A percentile compares a stretch with the other conserved stretches of the same genome.
Evolutionary conservation across 2,329 filamentous ascomycete genomes (phyloP).

Genomic region (Huntiella abstrusa): DNA sequence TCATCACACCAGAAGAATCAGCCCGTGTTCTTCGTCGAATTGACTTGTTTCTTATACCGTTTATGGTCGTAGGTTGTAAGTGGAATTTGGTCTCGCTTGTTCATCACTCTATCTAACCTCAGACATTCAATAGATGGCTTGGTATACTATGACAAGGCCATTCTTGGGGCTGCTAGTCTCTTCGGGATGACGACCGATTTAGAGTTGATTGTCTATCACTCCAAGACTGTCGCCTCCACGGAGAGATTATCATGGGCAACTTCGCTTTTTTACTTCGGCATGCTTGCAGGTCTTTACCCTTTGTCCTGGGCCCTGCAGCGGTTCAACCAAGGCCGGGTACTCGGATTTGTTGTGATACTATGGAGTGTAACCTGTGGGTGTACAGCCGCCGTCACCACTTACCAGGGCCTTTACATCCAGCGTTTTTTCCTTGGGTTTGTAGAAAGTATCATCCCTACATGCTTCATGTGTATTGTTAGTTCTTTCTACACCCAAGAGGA

Average conservation of each 20-base stretch:
- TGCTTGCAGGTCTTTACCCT: constrained; percentile 51
- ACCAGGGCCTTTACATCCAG: constrained; percentile 45
- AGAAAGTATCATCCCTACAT: constrained; percentile 46
- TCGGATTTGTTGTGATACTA: constrained; percentile 42
- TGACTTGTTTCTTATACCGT: constrained; percentile 46
- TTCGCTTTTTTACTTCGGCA: constrained; percentile 58
- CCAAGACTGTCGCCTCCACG: constrained; percentile 38
- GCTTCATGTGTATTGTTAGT: constrained; percentile 44
- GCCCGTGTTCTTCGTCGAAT: constrained; percentile 32
- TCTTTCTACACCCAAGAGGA: constrained; percentile 47
- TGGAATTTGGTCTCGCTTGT: not conserved
- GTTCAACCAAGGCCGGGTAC: constrained; percentile 43
- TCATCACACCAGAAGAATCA: constrained; percentile 17
- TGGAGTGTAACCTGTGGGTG: constrained; percentile 51
- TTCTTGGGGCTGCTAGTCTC: constrained; percentile 51
- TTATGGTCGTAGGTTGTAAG: constrained; percentile 37
- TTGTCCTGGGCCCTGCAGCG: constrained; percentile 53
- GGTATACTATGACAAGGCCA: constrained; percentile 39
- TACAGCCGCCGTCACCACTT: constrained; percentile 45
- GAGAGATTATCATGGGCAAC: constrained; percentile 57
- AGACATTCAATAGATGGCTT: constrained; percentile 18
- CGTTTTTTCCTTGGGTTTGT: constrained; percentile 46
- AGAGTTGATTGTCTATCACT: constrained; percentile 28
- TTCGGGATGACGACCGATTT: constrained; percentile 62
- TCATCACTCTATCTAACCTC: not conserved